phyloP scores from a whole-genome alignment of 2,329 filamentous ascomycete species.

The Cadophora gregata region DNA sequence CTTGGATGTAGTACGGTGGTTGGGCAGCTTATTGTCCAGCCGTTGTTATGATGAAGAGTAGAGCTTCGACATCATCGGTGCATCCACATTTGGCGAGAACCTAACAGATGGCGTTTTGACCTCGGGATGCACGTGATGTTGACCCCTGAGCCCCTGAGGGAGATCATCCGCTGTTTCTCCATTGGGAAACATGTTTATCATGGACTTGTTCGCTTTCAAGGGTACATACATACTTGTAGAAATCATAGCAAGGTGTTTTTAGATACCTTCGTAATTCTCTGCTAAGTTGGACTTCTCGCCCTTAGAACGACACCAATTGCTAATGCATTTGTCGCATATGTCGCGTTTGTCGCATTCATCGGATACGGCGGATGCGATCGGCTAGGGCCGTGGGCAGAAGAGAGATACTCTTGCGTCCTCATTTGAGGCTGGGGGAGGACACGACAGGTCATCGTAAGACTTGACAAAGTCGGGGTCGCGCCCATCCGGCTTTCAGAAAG shows the following conservation, averaged over 20 bases:
- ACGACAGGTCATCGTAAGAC: background rate
- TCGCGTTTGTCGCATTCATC: slow-evolving; percentile 3
- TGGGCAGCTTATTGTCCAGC: slow-evolving; percentile 13
- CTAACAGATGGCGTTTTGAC: slow-evolving; percentile 14
- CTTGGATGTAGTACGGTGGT: background rate
- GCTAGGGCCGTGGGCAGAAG: background rate
- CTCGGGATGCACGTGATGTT: background rate
- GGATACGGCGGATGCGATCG: background rate
- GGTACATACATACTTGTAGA: background rate
- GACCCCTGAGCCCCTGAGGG: slow-evolving; percentile 2
- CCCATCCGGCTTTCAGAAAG: background rate
- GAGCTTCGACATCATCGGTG: background rate
- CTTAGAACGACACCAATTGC: too few species aligned
- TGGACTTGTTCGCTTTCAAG: background rate
- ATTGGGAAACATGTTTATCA: background rate
- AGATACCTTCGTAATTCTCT: background rate
- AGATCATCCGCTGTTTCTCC: background rate
- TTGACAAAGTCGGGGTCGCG: background rate
- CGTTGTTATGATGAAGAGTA: background rate
- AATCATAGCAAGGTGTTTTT: background rate
- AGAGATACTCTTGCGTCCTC: background rate
- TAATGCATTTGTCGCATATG: too few species aligned
- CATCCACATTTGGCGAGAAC: slow-evolving; percentile 11
- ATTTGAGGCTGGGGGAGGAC: background rate
- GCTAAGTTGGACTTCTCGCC: background rate